These are phyloP conservation scores for Lentinula detonsa DNA, from an alignment of 768 basidiomycete species.

Conservation along the genomic window DNA sequence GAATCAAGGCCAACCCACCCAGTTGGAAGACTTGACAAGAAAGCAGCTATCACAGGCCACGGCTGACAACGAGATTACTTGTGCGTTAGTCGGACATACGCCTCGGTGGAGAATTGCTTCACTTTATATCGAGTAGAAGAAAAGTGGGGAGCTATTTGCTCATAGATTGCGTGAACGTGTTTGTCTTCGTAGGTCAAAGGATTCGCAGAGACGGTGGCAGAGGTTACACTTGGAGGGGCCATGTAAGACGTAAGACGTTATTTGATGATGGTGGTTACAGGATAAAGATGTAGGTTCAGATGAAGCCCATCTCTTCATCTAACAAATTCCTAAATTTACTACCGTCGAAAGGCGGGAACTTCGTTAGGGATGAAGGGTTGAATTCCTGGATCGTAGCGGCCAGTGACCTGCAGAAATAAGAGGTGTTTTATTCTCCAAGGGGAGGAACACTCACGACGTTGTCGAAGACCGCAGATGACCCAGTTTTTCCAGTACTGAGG, in stretches of 20 bases:
- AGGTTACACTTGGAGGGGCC: constrained; percentile 26
- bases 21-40: constrained; percentile 63
- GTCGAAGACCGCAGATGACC: constrained; percentile 54
- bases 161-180: constrained; percentile 82
- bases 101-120: constrained; percentile 8
- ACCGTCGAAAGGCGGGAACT: constrained; percentile 67
- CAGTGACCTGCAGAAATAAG: constrained; percentile 36
- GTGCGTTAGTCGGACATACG: not conserved
- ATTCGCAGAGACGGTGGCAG: constrained; percentile 39
- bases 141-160: constrained; percentile 82
- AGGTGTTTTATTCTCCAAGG: not conserved
- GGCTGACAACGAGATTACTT: constrained; percentile 40
- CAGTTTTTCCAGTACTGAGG: constrained; percentile 52
- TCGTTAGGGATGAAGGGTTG: constrained; percentile 35
- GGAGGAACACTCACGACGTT: constrained; percentile 43
- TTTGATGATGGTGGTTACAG: not conserved
- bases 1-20: constrained; percentile 90
- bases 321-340: constrained; percentile 60
- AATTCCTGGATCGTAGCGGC: constrained; percentile 45
- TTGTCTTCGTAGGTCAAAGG: constrained; percentile 57
- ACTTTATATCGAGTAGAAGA: constrained; percentile 89
- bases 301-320: constrained; percentile 78
- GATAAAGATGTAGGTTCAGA: constrained; percentile 16
- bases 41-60: constrained; percentile 82
- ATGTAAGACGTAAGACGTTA: not conserved